These are phyloP conservation scores for Fusarium coicis DNA, from an alignment of 2,329 filamentous ascomycete species.

Conservation along the genomic window DNA sequence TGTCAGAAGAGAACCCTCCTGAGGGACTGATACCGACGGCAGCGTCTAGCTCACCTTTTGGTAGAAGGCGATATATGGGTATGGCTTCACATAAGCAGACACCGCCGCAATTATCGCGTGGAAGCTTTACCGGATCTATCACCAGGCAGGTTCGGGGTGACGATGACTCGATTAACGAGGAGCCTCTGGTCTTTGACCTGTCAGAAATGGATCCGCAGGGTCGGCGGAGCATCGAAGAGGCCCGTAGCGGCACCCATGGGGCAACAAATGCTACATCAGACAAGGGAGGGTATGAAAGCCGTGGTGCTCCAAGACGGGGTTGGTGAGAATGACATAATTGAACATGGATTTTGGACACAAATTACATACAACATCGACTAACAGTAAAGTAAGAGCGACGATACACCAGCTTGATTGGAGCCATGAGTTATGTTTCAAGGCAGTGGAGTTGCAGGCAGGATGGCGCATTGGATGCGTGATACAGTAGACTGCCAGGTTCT, in stretches of 20 bases:
- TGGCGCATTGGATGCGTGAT: constrained; percentile 25
- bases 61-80: constrained; percentile 59
- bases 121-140: constrained; percentile 57
- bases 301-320: constrained; percentile 51
- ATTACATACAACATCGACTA: constrained; percentile 9
- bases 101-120: constrained; percentile 57
- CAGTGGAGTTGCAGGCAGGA: constrained; percentile 28
- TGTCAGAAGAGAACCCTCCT: constrained; percentile 59
- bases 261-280: constrained; percentile 47
- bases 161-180: constrained; percentile 68
- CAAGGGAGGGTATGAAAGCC: constrained; percentile 53
- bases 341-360: constrained; percentile 18
- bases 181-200: constrained; percentile 78
- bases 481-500: constrained; percentile 15
- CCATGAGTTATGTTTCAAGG: constrained; percentile 20
- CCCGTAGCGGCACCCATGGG: constrained; percentile 52
- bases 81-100: constrained; percentile 56
- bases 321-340: constrained; percentile 45
- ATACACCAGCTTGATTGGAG: constrained; percentile 12
- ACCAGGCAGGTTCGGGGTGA: constrained; percentile 55
- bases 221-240: constrained; percentile 69
- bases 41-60: constrained; percentile 58
- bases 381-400: neutral
- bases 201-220: constrained; percentile 73
- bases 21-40: constrained; percentile 55